phyloP scores from a whole-genome alignment of 1,284 basidiomycete species.

The Ganoderma meredithae region DNA sequence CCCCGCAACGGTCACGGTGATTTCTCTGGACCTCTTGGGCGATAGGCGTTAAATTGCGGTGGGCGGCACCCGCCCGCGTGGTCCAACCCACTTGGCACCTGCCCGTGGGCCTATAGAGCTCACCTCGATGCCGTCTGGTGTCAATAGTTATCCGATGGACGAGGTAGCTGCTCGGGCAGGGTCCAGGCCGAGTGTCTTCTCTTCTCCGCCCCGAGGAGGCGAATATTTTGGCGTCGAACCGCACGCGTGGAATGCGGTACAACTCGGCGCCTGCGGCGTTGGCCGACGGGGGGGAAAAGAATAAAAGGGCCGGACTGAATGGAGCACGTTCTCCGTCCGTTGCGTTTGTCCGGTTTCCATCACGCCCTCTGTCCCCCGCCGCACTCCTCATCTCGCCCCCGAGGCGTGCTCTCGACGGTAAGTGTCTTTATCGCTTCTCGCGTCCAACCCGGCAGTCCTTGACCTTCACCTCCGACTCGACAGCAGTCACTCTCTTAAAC shows the following conservation, averaged over 20 bases:
- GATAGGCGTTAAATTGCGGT: not conserved
- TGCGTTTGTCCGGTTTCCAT: constrained; percentile 38
- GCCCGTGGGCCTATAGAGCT: not conserved
- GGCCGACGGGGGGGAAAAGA: constrained; percentile 11
- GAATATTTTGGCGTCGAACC: not conserved
- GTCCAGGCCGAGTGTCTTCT: not conserved
- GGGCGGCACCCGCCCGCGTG: not conserved
- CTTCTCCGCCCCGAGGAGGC: not conserved
- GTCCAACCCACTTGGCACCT: too few relatives aligned
- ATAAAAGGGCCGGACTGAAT: constrained; percentile 29
- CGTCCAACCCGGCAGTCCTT: constrained; percentile 18
- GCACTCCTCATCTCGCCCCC: constrained; percentile 32
- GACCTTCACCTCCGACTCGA: constrained; percentile 15
- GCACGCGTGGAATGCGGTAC: constrained; percentile 9
- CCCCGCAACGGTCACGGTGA: not conserved
- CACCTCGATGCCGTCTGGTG: not conserved
- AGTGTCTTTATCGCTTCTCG: constrained; percentile 23
- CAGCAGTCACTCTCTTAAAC: constrained; percentile 40
- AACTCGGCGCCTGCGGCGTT: constrained; percentile 23
- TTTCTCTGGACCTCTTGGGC: not conserved
- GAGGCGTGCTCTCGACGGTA: constrained; percentile 42
- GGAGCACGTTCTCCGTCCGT: constrained; percentile 24
- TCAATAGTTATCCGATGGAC: not conserved
- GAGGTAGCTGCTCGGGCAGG: not conserved
- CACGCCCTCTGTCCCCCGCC: constrained; percentile 31